A percentile compares a stretch with the other conserved stretches of the same genome.
These are phyloP conservation scores for Podaxis sp. DNA, from an alignment of 768 basidiomycete genomes.

Conservation along the genomic window DNA sequence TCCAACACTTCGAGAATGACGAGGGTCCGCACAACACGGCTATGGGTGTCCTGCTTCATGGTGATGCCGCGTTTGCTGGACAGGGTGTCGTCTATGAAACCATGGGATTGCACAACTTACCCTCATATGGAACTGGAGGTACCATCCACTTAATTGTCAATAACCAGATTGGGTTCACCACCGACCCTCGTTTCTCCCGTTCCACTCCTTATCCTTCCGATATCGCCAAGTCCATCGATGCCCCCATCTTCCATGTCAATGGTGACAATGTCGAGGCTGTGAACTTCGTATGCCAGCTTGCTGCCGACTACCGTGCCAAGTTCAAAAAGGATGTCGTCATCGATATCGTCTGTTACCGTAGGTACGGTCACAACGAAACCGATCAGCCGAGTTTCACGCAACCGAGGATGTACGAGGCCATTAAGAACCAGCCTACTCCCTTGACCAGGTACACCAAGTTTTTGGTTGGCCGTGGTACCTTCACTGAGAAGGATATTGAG, in stretches of 20 bases:
- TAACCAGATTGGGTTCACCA: constrained; percentile 99
- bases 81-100: constrained; percentile 99
- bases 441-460: constrained; percentile 91
- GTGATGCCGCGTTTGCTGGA: constrained; percentile 97
- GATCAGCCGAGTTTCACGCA: constrained; percentile 99
- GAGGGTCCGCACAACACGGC: constrained; percentile 78
- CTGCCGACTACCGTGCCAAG: constrained; percentile 96
- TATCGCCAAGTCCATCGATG: constrained; percentile 96
- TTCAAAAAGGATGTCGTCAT: constrained; percentile 99
- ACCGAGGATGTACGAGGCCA: constrained; percentile 97
- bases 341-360: constrained; percentile 98
- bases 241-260: constrained; percentile 99
- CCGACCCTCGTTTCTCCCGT: constrained; percentile 95
- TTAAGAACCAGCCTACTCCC: constrained; percentile 90
- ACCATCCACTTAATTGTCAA: constrained; percentile 98
- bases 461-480: constrained; percentile 87
- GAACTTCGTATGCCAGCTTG: constrained; percentile 97
- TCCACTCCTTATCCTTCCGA: constrained; percentile 98
- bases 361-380: constrained; percentile 99
- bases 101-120: constrained; percentile 96
- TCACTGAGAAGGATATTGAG: constrained; percentile 94
- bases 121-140: constrained; percentile 95
- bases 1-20: constrained; percentile 93
- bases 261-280: constrained; percentile 98
- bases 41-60: constrained; percentile 95